These are phyloP conservation scores for Fusarium sp. DNA, from an alignment of 2,329 filamentous ascomycete species.

Conservation along the genomic window DNA sequence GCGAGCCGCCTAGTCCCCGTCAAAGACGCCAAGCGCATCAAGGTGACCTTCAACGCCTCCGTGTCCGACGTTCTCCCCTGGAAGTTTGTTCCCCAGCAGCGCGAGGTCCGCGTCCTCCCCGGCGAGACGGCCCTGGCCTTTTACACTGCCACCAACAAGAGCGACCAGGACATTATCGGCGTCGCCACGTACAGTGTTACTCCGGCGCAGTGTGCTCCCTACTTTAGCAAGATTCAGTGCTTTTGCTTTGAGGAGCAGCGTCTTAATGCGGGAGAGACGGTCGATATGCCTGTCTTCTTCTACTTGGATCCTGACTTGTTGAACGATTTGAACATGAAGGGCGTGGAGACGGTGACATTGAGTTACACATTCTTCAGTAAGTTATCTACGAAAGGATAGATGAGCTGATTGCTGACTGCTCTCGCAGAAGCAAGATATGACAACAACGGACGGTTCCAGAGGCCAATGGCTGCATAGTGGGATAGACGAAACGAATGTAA, in stretches of 20 bases:
- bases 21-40: conserved; percentile 83
- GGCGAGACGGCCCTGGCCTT: conserved; percentile 98
- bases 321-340: conserved; percentile 91
- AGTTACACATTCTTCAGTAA: conserved; percentile 99
- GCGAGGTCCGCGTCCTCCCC: conserved; percentile 93
- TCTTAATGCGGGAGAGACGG: conserved; percentile 92
- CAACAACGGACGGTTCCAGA: conserved; percentile 59
- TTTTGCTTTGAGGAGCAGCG: conserved; percentile 99
- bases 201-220: conserved; percentile 93
- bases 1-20: conserved; percentile 84
- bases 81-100: conserved; percentile 97
- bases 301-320: conserved; percentile 97
- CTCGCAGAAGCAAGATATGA: conserved; percentile 59
- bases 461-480: conserved; percentile 48
- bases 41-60: conserved; percentile 95
- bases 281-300: conserved; percentile 99
- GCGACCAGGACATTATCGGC: conserved; percentile 93
- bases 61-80: conserved; percentile 96
- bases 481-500: conserved; percentile 15
- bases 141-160: conserved; percentile 95
- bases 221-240: conserved; percentile 99
- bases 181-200: conserved; percentile 98
- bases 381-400: conserved; percentile 51
- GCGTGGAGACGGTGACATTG: conserved; percentile 93
- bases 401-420: conserved; percentile 49